These are phyloP conservation scores for Aeminium ludgeri DNA, from an alignment of 495 filamentous ascomycete species.

Conservation along the genomic window DNA sequence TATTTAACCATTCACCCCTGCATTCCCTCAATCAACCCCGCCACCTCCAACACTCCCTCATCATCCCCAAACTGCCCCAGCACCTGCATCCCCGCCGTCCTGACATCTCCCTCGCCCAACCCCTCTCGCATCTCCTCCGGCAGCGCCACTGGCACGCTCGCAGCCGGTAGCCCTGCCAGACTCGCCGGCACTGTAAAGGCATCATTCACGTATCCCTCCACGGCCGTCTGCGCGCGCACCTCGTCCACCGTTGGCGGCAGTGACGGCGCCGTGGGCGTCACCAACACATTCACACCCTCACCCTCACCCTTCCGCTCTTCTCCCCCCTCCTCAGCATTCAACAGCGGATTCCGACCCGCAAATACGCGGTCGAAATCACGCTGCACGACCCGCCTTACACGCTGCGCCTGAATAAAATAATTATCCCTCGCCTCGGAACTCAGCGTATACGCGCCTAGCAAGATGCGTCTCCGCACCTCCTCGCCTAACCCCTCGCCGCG, in stretches of 20 bases:
- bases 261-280: constrained; percentile 78
- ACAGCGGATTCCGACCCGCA: constrained; percentile 45
- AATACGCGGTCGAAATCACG: constrained; percentile 75
- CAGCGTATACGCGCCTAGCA: constrained; percentile 79
- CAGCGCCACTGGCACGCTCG: constrained; percentile 55
- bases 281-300: constrained; percentile 62
- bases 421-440: constrained; percentile 87
- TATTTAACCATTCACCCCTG: too few species aligned
- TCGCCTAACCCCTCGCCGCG: constrained; percentile 57
- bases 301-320: too few species aligned
- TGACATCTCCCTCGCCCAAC: constrained; percentile 22
- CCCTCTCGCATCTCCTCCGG: constrained; percentile 16
- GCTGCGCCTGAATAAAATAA: constrained; percentile 90
- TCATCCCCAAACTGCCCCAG: constrained; percentile 89
- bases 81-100: constrained; percentile 58
- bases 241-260: constrained; percentile 45
- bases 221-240: constrained; percentile 24
- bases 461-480: constrained; percentile 71
- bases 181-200: constrained; percentile 92
- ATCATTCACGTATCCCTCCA: constrained; percentile 71
- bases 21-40: constrained; percentile 28
- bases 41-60: constrained; percentile 40
- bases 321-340: neutral
- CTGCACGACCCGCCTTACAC: constrained; percentile 66
- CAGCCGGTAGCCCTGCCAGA: constrained; percentile 75